Percentiles rank a stretch among this genome's conserved stretches.
These are phyloP conservation scores for Thalassiosira livingstoniorum DNA, from an alignment of 352 stramenopile genomes.

Conservation along the genomic window DNA sequence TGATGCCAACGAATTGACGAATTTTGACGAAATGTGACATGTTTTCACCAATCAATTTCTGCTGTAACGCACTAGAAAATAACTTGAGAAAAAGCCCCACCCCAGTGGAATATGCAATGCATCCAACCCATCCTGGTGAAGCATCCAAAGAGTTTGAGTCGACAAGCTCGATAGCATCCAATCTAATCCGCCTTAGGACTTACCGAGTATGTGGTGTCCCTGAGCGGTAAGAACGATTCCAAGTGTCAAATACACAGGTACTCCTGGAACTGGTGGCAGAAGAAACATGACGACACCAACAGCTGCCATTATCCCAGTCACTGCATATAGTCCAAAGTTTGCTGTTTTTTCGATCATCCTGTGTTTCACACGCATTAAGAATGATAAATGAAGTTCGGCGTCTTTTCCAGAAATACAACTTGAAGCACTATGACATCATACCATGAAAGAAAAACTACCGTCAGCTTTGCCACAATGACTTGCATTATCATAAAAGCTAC, in stretches of 20 bases:
- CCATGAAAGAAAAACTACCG: constrained; percentile 78
- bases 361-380: constrained; percentile 1
- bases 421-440: constrained; percentile 9
- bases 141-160: too few relatives aligned
- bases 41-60: constrained; percentile 80
- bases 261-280: constrained; percentile 77
- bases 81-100: constrained; percentile 77
- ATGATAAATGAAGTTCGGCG: neutral
- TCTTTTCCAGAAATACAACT: neutral
- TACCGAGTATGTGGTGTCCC: constrained; percentile 47
- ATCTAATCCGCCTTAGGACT: too few relatives aligned
- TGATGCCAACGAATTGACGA: constrained; percentile 76
- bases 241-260: constrained; percentile 80
- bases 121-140: constrained; percentile 49
- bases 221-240: constrained; percentile 74
- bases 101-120: constrained; percentile 57
- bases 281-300: constrained; percentile 83
- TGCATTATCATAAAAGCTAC: constrained; percentile 79
- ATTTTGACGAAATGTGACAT: constrained; percentile 64
- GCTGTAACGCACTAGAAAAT: constrained; percentile 74
- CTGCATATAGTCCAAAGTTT: constrained; percentile 56
- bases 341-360: constrained; percentile 71
- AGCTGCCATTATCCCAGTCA: constrained; percentile 71
- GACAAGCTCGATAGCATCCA: too few relatives aligned
- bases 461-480: constrained; percentile 75